These are phyloP conservation scores for Fusarium liriodendri DNA, from an alignment of 2,329 filamentous ascomycete species.

Conservation along the genomic window DNA sequence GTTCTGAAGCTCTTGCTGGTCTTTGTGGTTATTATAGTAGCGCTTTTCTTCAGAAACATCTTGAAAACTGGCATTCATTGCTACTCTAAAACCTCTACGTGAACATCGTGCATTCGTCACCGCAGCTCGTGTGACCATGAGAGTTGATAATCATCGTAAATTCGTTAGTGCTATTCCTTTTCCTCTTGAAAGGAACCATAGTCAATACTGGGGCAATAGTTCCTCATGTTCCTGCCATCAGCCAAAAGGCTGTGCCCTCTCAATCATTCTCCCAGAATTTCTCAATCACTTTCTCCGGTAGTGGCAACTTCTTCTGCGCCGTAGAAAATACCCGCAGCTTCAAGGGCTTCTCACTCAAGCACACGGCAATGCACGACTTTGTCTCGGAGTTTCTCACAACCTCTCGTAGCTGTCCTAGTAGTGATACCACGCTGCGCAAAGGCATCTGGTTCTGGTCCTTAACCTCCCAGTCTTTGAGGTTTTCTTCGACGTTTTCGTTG, in stretches of 20 bases:
- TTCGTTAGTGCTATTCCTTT: too few species aligned
- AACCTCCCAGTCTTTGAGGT: conserved; percentile 18
- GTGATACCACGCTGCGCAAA: conserved; percentile 4
- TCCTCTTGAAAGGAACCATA: not conserved
- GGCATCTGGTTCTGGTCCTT: not conserved
- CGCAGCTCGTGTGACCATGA: too few species aligned
- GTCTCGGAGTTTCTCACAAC: not conserved
- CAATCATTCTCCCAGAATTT: not conserved
- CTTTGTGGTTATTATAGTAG: not conserved
- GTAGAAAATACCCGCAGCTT: not conserved
- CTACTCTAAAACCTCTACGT: not conserved
- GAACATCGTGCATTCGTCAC: not conserved
- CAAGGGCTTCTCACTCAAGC: not conserved
- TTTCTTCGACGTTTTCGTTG: not conserved
- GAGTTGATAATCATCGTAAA: not conserved
- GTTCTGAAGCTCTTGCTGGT: not conserved
- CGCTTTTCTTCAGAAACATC: not conserved
- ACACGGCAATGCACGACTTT: conserved; percentile 9
- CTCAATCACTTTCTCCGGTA: not conserved
- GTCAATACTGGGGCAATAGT: not conserved
- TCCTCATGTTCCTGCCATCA: not conserved
- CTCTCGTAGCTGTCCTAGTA: conserved; percentile 8
- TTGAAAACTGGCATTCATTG: not conserved
- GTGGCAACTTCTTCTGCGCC: not conserved
- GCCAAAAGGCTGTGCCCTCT: not conserved